phyloP scores from a whole-genome alignment of 257 asterid species.

The Salvia rosmarinus region DNA sequence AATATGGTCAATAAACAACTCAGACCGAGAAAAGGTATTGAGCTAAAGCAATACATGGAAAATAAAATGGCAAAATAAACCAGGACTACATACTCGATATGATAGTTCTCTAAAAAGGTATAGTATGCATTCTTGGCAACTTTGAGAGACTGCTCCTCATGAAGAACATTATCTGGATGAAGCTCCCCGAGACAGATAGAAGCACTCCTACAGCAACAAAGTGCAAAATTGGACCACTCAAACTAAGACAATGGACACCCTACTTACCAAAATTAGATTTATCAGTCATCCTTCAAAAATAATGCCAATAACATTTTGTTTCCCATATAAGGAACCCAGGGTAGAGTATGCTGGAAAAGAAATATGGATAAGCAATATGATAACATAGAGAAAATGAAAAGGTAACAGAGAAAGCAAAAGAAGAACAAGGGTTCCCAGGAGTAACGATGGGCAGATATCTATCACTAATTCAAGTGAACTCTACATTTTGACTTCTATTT shows the following conservation, averaged over 20 bases:
- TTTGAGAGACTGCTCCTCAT: constrained; percentile 57
- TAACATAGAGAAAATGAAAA: background rate
- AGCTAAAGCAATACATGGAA: background rate
- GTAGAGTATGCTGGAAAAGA: constrained; percentile 2
- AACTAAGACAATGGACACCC: background rate
- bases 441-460: background rate
- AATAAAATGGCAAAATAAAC: background rate
- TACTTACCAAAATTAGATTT: constrained; percentile 22
- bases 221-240: background rate
- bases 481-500: background rate
- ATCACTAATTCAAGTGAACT: background rate
- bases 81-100: constrained; percentile 58
- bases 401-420: background rate
- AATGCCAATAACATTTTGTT: background rate
- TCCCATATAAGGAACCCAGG: background rate
- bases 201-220: constrained; percentile 71
- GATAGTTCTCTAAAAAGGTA: constrained; percentile 69
- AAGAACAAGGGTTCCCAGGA: background rate
- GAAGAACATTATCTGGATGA: constrained; percentile 80
- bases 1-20: constrained; percentile 29
- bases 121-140: constrained; percentile 63
- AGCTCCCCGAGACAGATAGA: constrained; percentile 75
- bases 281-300: constrained; percentile 14
- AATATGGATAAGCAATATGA: background rate
- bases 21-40: constrained; percentile 24